Evolutionary conservation across 805 yeast genomes (phyloP).

Genomic region (Starmerella apis): DNA sequence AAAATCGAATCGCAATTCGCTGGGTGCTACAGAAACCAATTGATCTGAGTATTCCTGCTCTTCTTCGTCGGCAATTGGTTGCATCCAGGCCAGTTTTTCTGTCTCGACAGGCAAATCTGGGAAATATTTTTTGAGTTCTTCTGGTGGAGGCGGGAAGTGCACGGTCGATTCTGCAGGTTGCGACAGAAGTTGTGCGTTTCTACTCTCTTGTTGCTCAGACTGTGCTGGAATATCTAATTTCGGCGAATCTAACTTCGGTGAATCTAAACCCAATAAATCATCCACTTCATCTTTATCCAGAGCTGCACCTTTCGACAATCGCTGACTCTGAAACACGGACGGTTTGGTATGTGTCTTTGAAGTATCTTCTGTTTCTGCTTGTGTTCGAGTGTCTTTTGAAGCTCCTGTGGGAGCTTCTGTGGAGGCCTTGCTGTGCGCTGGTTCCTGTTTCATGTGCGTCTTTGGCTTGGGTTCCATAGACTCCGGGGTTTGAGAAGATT

Average conservation of each 20-base stretch:
- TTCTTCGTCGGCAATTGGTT: constrained; percentile 41
- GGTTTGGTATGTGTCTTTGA: no score
- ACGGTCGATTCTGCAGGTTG: neutral
- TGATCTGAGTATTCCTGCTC: constrained; percentile 38
- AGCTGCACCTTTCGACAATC: neutral
- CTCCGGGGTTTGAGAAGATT: no score
- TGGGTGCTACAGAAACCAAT: constrained; percentile 38
- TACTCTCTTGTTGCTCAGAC: no score
- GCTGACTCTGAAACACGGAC: constrained; percentile 5
- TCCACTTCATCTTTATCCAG: neutral
- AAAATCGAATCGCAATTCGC: constrained; percentile 80
- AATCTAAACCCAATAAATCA: neutral
- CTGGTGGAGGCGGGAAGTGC: constrained; percentile 47
- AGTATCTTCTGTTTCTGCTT: no score
- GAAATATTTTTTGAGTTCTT: constrained; percentile 68
- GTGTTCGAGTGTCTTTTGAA: no score
- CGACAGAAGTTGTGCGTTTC: no score
- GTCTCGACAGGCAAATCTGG: constrained; percentile 84
- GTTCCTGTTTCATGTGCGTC: no score
- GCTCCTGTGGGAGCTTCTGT: neutral
- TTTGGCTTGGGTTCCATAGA: no score
- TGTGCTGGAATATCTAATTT: no score
- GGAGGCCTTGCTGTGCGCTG: neutral
- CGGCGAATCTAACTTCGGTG: no score
- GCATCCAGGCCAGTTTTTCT: constrained; percentile 85